Conservation (phyloP, 2,329 filamentous ascomycete genomes). For the Emergomyces orientalis region DNA sequence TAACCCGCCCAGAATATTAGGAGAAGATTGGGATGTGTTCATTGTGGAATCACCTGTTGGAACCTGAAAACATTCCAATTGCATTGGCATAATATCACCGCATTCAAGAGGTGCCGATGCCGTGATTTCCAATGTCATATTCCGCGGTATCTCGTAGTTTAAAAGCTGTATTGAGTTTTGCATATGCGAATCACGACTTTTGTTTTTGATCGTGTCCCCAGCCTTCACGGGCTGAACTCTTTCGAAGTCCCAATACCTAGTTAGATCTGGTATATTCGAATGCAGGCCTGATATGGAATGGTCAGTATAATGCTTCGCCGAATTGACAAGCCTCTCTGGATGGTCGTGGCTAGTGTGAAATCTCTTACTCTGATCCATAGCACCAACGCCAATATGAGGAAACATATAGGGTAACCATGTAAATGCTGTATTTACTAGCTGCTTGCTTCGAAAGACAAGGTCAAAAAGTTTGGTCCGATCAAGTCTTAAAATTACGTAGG, state of each 20-base stretch:
- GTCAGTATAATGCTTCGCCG: neutral
- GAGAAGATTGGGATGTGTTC: neutral
- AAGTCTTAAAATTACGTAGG: neutral
- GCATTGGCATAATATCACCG: neutral
- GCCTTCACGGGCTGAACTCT: neutral
- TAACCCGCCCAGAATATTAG: neutral
- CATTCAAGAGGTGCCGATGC: neutral
- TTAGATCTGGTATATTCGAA: neutral
- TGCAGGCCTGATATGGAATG: neutral
- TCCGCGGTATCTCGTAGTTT: neutral
- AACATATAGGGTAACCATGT: neutral
- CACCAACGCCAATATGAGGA: neutral
- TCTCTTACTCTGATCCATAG: neutral
- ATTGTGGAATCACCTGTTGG: neutral
- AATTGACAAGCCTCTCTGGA: neutral
- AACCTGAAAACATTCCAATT: neutral
- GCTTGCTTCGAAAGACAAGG: neutral
- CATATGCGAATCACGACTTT: neutral
- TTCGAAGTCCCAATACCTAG: neutral
- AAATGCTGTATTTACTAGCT: neutral
- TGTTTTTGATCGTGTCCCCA: neutral
- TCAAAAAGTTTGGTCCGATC: neutral
- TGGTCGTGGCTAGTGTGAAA: neutral
- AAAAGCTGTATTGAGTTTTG: neutral
- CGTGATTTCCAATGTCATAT: neutral